Evolutionary conservation across 176 grass and related monocot species (phyloP).

Genomic region (Aegilops umbellulata): DNA sequence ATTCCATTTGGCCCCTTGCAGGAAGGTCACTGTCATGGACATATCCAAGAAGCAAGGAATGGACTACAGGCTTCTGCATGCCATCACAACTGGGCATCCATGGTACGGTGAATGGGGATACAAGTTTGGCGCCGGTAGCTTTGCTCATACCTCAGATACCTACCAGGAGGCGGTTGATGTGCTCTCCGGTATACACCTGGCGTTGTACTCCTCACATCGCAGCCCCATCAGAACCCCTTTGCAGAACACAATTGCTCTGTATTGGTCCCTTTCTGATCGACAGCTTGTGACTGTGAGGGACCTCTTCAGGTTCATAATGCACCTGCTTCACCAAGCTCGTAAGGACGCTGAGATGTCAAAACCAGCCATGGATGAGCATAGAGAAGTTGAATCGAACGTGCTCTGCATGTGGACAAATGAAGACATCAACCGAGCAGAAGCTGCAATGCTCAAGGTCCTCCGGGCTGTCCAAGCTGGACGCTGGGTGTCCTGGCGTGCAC

Average conservation of each 20-base stretch:
- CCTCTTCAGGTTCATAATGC: slow-evolving; percentile 65
- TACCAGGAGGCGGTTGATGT: slow-evolving; percentile 70
- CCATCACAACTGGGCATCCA: slow-evolving; percentile 67
- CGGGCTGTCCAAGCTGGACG: slow-evolving; percentile 43
- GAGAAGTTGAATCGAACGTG: slow-evolving; percentile 18
- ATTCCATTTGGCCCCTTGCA: slow-evolving; percentile 18
- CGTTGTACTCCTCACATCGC: slow-evolving; percentile 53
- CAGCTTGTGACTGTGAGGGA: slow-evolving; percentile 56
- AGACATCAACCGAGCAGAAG: slow-evolving; percentile 43
- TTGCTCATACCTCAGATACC: slow-evolving; percentile 61
- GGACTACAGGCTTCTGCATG: slow-evolving; percentile 88
- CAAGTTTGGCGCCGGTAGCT: slow-evolving; percentile 90
- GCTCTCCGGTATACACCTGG: slow-evolving; percentile 55
- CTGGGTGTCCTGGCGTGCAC: slow-evolving; percentile 86
- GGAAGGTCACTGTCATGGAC: slow-evolving; percentile 97
- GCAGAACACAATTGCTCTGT: slow-evolving; percentile 75
- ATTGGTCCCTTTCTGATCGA: slow-evolving; percentile 61
- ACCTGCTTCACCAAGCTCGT: slow-evolving; percentile 49
- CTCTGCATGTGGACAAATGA: slow-evolving; percentile 53
- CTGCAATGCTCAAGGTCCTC: slow-evolving; percentile 70
- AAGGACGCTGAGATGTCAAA: slow-evolving; percentile 17
- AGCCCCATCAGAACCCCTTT: slow-evolving; percentile 43
- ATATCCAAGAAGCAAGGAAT: slow-evolving; percentile 94
- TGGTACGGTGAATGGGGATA: slow-evolving; percentile 99
- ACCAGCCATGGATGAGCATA: background rate